phyloP scores from a whole-genome alignment of 768 basidiomycete genomes.

The Boletus barrowsii region DNA sequence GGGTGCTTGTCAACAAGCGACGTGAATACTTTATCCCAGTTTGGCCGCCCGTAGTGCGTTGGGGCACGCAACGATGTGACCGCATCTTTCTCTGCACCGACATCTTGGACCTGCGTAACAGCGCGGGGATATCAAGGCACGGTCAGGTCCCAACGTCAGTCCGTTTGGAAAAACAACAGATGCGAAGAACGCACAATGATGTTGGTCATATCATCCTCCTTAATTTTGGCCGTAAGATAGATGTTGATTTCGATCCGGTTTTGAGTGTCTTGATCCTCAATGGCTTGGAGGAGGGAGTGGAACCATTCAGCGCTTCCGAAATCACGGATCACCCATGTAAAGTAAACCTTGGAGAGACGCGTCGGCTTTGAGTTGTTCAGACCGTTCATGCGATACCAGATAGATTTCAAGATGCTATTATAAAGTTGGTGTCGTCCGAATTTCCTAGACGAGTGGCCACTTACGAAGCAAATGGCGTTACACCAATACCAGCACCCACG shows the following conservation, averaged over 20 bases:
- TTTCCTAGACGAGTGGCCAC: slow-evolving; percentile 26
- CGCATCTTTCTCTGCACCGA: slow-evolving; percentile 89
- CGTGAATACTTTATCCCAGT: slow-evolving; percentile 73
- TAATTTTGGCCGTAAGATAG: slow-evolving; percentile 87
- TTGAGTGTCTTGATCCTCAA: slow-evolving; percentile 87
- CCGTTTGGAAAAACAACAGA: not conserved
- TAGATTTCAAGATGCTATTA: slow-evolving; percentile 77
- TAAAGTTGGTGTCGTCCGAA: not conserved
- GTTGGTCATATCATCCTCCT: slow-evolving; percentile 92
- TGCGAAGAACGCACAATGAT: slow-evolving; percentile 60
- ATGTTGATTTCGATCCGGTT: slow-evolving; percentile 91
- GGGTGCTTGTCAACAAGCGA: slow-evolving; percentile 80
- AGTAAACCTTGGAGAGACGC: slow-evolving; percentile 86
- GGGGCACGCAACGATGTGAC: slow-evolving; percentile 87
- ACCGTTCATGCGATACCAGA: slow-evolving; percentile 97
- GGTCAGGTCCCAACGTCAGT: not conserved
- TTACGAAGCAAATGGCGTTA: slow-evolving; percentile 94
- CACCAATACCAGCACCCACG: slow-evolving; percentile 94
- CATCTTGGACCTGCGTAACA: slow-evolving; percentile 65
- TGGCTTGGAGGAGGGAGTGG: slow-evolving; percentile 88
- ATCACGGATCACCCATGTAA: slow-evolving; percentile 95
- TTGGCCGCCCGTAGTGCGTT: slow-evolving; percentile 90
- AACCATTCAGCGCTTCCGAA: slow-evolving; percentile 91
- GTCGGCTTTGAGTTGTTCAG: slow-evolving; percentile 72
- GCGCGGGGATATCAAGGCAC: not conserved